Conservation (phyloP, 768 basidiomycete genomes). For the Pleurotus platypus region DNA sequence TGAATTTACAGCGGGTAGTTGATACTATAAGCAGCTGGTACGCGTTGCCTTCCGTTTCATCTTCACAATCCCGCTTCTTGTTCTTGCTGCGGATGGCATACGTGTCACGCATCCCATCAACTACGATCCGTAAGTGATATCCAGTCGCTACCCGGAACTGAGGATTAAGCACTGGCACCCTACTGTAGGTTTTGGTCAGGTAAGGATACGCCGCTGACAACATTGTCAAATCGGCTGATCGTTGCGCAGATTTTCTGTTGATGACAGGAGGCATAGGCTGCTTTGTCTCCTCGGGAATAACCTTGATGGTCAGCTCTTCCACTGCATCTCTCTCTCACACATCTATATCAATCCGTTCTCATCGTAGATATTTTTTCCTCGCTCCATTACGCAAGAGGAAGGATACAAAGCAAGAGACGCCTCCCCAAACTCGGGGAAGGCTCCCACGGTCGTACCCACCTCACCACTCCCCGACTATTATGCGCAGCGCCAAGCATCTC, state of each 20-base stretch:
- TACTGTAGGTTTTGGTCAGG: constrained; percentile 54
- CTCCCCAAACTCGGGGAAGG: constrained; percentile 22
- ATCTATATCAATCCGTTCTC: not conserved
- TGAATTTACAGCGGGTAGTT: not conserved
- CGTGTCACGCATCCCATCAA: constrained; percentile 46
- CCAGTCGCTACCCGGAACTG: not conserved
- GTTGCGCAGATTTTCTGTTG: constrained; percentile 55
- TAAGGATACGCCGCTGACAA: constrained; percentile 23
- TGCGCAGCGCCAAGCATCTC: constrained; percentile 21
- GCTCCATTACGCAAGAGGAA: constrained; percentile 60
- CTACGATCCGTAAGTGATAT: constrained; percentile 47
- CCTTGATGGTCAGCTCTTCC: constrained; percentile 56
- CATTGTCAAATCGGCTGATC: constrained; percentile 15
- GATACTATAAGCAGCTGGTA: constrained; percentile 40
- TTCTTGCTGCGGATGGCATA: constrained; percentile 65
- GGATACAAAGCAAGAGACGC: constrained; percentile 52
- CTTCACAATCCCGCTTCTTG: constrained; percentile 65
- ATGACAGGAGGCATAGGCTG: constrained; percentile 74
- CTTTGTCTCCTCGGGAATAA: constrained; percentile 77
- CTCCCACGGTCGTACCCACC: constrained; percentile 20
- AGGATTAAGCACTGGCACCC: not conserved
- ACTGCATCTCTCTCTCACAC: not conserved
- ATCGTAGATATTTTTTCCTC: constrained; percentile 72
- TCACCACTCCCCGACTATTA: constrained; percentile 24
- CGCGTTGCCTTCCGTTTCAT: constrained; percentile 76